Percentiles rank a stretch among this genome's conserved stretches.
Evolutionary conservation across 1,284 basidiomycete genomes (phyloP).

Genomic region (Puccinia horiana): DNA sequence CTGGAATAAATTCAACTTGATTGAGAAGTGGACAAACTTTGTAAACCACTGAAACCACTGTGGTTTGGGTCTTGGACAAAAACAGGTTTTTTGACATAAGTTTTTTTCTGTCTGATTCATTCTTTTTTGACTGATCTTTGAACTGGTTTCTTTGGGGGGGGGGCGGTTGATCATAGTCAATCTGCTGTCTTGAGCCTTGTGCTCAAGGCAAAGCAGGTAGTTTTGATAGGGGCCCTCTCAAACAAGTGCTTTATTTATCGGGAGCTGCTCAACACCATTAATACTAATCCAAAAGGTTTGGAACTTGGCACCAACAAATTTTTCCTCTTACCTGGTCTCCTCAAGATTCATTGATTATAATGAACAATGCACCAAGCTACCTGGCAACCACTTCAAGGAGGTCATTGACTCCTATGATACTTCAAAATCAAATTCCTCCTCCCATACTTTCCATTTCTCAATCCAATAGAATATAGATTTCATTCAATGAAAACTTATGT

Average conservation of each 20-base stretch:
- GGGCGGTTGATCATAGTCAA: not conserved
- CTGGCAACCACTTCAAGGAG: not conserved
- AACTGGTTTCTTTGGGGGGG: too few species aligned
- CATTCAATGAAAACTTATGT: slow-evolving; percentile 17
- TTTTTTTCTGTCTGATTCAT: too few species aligned
- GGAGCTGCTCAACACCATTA: not conserved
- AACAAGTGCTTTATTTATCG: not conserved
- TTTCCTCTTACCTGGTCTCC: not conserved
- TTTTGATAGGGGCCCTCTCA: not conserved
- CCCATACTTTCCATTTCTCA: not conserved
- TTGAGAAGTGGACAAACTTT: slow-evolving; percentile 9
- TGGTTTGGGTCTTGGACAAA: slow-evolving; percentile 6
- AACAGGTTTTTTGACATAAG: slow-evolving; percentile 2
- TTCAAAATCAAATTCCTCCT: slow-evolving; percentile 28
- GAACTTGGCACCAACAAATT: too few species aligned
- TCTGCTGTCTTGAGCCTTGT: slow-evolving; percentile 6
- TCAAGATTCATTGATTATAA: not conserved
- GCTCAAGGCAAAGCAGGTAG: slow-evolving; percentile 12
- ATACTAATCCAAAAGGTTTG: not conserved
- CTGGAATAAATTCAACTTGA: slow-evolving; percentile 2
- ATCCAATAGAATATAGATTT: slow-evolving; percentile 6
- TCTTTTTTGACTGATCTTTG: too few species aligned
- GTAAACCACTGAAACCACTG: not conserved
- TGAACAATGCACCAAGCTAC: not conserved
- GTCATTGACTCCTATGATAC: not conserved